Evolutionary conservation across 75 land plant species (phyloP), one percentile per base, ranked within the genome.

Genomic region (Larix kaempferi): DNA sequence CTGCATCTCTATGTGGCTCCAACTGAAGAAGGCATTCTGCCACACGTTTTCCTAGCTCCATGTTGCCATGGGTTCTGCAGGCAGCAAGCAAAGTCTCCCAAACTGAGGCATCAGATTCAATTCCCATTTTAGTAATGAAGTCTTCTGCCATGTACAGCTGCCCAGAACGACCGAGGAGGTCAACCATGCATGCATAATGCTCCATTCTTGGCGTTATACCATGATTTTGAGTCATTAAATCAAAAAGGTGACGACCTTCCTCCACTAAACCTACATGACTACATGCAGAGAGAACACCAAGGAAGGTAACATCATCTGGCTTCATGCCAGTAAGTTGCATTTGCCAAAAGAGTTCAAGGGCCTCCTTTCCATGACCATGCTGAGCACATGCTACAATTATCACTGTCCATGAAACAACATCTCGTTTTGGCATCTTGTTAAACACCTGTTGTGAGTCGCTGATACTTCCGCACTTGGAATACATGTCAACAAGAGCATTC

Each of bases 381-480:
- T 83, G 84, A 14, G 86, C 91, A 35, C 62, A 91, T 26, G 76
- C 88, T 41, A 89, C 75, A 57, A 91, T 67, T 58, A 90, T 82
- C 8, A 86, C 83, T 82, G 86, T 90, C 88, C 86, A 90, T 49
- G 90, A 63, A 15, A 80, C 80, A 12, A 74, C 19, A 54, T 52
- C 80, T 56, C 73, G 78, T 22, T 33, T 57, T 5, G 6, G 75
- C 57, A 86, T 71, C 22, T 64, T 49, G 29, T 80, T 56, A 66
- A 88, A 88, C 44, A 86, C 77, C 54, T 29, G 65, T 13, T 56
- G 65, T 74, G 91, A 80, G 21, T 86, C 81, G 10, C 59, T 27
- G 10, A 84, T 71, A 76, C 90, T 88, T 21, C 91, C 91, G 74
- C 91, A 91, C 52, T 81, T 89, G 19, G 86, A 82, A 80, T 91